A percentile compares a stretch with the other conserved stretches of the same genome.
These are phyloP conservation scores for Suhomyces taliae DNA, from an alignment of 1,139 yeast genomes.

Conservation along the genomic window DNA sequence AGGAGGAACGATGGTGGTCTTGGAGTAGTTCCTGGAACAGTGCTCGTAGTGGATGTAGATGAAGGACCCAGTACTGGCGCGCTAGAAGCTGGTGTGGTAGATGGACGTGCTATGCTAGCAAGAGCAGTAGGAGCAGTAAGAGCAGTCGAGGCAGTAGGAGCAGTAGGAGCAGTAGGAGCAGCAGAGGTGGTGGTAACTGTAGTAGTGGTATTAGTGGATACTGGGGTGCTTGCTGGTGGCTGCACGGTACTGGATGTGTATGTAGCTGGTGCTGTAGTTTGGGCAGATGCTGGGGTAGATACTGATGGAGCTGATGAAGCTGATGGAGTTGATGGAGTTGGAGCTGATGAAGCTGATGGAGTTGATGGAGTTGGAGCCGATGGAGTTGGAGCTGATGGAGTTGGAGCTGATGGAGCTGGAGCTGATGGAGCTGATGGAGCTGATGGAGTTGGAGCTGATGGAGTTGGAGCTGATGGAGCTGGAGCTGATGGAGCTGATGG, in stretches of 20 bases:
- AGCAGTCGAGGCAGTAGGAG: conserved; percentile 8
- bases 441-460: neutral
- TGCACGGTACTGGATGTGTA: neutral
- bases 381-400: neutral
- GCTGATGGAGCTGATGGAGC: neutral
- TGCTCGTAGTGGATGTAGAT: neutral
- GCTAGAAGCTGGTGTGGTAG: neutral
- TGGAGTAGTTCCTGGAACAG: conserved; percentile 5
- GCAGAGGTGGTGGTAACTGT: neutral
- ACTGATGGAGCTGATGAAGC: neutral
- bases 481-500: neutral
- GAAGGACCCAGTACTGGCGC: neutral
- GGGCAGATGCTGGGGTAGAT: neutral
- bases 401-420: neutral
- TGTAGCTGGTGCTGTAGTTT: neutral
- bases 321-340: neutral
- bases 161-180: conserved; percentile 2
- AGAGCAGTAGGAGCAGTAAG: conserved; percentile 2
- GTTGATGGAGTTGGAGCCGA: neutral
- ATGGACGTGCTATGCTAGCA: neutral
- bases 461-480: neutral
- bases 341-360: neutral
- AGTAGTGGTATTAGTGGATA: neutral
- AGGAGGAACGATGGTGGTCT: conserved; percentile 9
- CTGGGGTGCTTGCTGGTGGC: conserved; percentile 2